Evolutionary conservation across 345 rosid genomes (phyloP), one percentile per base, ranked within the genome.

Genomic region (Raphanus raphanistrum): DNA sequence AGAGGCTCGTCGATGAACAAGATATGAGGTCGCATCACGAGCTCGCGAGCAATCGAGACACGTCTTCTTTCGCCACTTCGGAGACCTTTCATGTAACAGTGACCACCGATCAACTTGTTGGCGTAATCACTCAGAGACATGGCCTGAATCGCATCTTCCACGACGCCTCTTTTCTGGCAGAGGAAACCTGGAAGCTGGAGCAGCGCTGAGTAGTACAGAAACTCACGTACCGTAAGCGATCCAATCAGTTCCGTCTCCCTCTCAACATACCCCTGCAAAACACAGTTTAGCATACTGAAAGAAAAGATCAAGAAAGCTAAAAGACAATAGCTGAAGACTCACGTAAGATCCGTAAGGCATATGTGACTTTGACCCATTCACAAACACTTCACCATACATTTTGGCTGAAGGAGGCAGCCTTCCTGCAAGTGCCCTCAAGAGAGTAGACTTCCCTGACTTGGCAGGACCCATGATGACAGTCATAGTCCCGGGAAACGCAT

Each of bases 391-490:
- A 15, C 59, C 59, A 52, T 52, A 52, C 59, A 52, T 52, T 52
- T 52, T 52, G 7, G 59, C 59, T 52, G 59, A 52, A 16, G 59
- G 59, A 15, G 59, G 59, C 59, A 91, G 80, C 73, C 95, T 89
- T 81, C 99, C 99, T 95, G 98, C 91, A 86, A 96, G 88, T 35
- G 97, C 99, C 79, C 92, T 90, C 55, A 96, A 76, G 13, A 96
- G 75, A 0, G 98, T 93, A 61, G 99, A 96, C 84, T 96, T 96
- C 78, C 99, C 99, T 1, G 97, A 96, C 72, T 91, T 91, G 16
- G 94, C 97, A 81, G 99, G 99, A 71, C 99, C 99, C 99, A 96
- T 93, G 71, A 96, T 93, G 0, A 96, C 99, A 1, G 99, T 93
- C 91, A 96, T 91, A 35, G 98, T 91, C 71, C 99, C 98, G 2